A percentile compares a stretch with the other conserved stretches of the same genome.
Conservation (phyloP, 148 eudicot genomes). For the Rhododendron henanense region DNA sequence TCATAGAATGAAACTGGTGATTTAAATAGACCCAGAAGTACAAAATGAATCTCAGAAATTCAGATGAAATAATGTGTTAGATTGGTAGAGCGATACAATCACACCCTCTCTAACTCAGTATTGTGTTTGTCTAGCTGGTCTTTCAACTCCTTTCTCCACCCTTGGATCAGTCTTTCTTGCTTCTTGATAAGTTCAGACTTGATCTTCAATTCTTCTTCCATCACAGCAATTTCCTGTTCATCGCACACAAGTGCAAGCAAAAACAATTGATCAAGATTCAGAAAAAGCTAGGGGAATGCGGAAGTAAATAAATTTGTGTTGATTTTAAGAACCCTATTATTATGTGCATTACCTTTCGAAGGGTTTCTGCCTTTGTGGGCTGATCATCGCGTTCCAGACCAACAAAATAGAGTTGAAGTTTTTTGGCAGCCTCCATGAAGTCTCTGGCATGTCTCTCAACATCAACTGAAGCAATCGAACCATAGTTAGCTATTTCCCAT, state of each 20-base stretch:
- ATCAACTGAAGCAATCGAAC: constrained; percentile 57
- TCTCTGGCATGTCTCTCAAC: constrained; percentile 91
- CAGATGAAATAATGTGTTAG: background rate
- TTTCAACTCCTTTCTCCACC: constrained; percentile 70
- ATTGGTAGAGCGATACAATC: background rate
- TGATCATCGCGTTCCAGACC: constrained; percentile 64
- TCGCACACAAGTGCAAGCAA: background rate
- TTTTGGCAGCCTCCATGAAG: constrained; percentile 90
- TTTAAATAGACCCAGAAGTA: background rate
- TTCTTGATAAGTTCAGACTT: constrained; percentile 59
- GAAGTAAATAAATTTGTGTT: background rate
- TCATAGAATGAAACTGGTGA: no score
- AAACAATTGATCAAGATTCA: background rate
- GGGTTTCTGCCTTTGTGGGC: constrained; percentile 69
- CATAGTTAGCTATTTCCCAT: background rate
- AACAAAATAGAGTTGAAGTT: constrained; percentile 71
- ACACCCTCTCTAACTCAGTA: constrained; percentile 59
- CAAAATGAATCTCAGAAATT: no score
- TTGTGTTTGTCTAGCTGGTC: constrained; percentile 65
- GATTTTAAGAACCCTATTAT: background rate
- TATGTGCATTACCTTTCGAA: constrained; percentile 47
- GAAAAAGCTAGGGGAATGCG: background rate
- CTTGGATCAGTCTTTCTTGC: constrained; percentile 63
- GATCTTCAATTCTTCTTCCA: constrained; percentile 73
- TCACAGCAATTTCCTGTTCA: constrained; percentile 51